Evolutionary conservation across 441 rosid genomes (phyloP).

Genomic region (Pelargonium citronellum): DNA sequence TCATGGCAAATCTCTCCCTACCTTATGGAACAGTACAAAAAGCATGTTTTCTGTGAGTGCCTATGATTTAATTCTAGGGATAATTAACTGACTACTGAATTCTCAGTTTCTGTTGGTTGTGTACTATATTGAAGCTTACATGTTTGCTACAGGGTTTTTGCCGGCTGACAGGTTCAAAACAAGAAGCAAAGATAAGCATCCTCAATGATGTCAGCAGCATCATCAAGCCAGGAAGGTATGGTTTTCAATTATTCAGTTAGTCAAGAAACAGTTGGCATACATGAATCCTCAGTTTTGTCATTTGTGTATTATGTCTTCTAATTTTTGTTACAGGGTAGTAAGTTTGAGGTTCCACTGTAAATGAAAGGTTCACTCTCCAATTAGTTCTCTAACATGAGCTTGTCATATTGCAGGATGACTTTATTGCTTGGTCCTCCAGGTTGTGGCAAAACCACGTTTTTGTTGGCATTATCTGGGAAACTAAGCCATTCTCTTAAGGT

Average conservation of each 20-base stretch:
- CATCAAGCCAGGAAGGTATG: conserved; percentile 47
- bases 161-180: conserved; percentile 22
- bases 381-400: background rate
- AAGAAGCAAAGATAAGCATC: conserved; percentile 36
- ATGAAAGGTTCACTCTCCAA: conserved; percentile 29
- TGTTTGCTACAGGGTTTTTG: conserved; percentile 25
- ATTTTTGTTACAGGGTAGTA: background rate
- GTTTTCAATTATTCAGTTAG: background rate
- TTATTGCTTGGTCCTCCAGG: conserved; percentile 70
- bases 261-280: background rate
- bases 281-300: background rate
- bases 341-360: background rate
- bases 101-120: background rate
- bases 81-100: background rate
- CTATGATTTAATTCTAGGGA: background rate
- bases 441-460: conserved; percentile 59
- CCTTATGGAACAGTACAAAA: conserved; percentile 44
- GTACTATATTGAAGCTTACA: conserved; percentile 8
- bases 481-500: conserved; percentile 47
- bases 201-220: conserved; percentile 41
- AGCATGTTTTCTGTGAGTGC: conserved; percentile 34
- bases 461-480: conserved; percentile 52
- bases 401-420: conserved; percentile 43
- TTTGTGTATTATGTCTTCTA: background rate
- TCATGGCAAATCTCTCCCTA: conserved; percentile 52